Evolutionary conservation across 78 protist species (phyloP).

Genomic region (Dictyostelium brefeldianum): DNA sequence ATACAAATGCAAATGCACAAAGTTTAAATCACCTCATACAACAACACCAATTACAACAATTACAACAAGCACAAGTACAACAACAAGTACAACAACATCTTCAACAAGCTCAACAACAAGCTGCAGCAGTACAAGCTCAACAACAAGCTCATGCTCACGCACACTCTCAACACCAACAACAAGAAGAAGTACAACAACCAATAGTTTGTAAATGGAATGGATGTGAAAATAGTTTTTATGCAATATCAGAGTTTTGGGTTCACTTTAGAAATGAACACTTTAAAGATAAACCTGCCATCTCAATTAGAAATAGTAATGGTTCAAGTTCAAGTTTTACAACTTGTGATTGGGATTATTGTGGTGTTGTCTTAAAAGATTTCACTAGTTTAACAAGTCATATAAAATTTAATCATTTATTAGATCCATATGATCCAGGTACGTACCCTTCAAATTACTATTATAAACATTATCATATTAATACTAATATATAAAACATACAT

Average conservation of each 20-base stretch:
- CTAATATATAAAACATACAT: background rate
- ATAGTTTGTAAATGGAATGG: slow-evolving; percentile 66
- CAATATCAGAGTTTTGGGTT: slow-evolving; percentile 75
- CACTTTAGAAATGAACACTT: slow-evolving; percentile 74
- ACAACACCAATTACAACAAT: too few relatives aligned
- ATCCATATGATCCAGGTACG: slow-evolving; percentile 76
- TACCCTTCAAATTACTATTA: background rate
- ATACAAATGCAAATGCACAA: too few relatives aligned
- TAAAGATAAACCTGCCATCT: slow-evolving; percentile 53
- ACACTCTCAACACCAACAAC: too few relatives aligned
- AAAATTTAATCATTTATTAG: slow-evolving; percentile 67
- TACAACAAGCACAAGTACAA: too few relatives aligned
- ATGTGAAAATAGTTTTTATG: slow-evolving; percentile 47
- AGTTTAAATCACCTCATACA: too few relatives aligned
- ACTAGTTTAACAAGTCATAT: slow-evolving; percentile 42
- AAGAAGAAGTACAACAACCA: background rate
- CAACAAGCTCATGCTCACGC: background rate
- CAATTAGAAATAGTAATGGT: background rate
- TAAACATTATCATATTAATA: background rate
- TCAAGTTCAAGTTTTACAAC: slow-evolving; percentile 5
- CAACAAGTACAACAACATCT: too few relatives aligned
- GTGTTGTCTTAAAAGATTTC: slow-evolving; percentile 55
- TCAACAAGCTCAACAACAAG: too few relatives aligned
- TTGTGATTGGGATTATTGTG: slow-evolving; percentile 73
- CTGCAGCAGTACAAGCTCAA: background rate